Evolutionary conservation across 1,284 basidiomycete species (phyloP).

Genomic region (Trametes polyzona): DNA sequence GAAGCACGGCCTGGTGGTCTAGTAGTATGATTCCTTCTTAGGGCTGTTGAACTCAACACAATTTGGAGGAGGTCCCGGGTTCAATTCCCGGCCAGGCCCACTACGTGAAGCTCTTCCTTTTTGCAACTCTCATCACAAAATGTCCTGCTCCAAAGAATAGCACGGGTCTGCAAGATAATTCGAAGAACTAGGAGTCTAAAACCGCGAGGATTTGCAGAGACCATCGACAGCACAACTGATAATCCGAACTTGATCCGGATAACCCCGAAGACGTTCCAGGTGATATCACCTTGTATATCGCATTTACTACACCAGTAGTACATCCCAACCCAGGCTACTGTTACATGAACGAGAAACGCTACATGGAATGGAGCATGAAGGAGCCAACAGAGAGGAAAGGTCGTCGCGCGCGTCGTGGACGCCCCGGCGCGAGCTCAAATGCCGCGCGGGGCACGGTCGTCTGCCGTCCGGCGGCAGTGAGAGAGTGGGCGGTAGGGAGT

Average conservation of each 20-base stretch:
- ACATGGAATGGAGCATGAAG: not conserved
- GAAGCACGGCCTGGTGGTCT: constrained; percentile 19
- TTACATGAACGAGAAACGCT: not conserved
- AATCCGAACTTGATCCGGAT: too few species aligned
- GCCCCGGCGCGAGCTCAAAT: not conserved
- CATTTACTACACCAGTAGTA: not conserved
- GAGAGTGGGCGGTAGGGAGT: not conserved
- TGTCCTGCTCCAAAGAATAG: too few species aligned
- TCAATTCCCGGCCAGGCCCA: constrained; percentile 86
- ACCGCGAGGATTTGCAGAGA: too few species aligned
- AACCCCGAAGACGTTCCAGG: too few species aligned
- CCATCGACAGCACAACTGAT: too few species aligned
- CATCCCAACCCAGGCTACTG: not conserved
- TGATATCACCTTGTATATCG: too few species aligned
- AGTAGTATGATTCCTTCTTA: constrained; percentile 20
- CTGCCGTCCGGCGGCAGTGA: not conserved
- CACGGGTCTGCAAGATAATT: too few species aligned
- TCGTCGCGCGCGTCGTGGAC: not conserved
- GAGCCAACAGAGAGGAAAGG: not conserved
- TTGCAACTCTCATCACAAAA: too few species aligned
- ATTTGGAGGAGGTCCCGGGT: constrained; percentile 82
- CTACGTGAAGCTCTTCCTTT: too few species aligned
- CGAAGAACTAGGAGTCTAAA: too few species aligned
- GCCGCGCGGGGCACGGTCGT: not conserved
- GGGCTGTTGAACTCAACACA: not conserved